These are phyloP conservation scores for Tremella mesenterica DNA, from an alignment of 768 basidiomycete genomes.

Conservation along the genomic window DNA sequence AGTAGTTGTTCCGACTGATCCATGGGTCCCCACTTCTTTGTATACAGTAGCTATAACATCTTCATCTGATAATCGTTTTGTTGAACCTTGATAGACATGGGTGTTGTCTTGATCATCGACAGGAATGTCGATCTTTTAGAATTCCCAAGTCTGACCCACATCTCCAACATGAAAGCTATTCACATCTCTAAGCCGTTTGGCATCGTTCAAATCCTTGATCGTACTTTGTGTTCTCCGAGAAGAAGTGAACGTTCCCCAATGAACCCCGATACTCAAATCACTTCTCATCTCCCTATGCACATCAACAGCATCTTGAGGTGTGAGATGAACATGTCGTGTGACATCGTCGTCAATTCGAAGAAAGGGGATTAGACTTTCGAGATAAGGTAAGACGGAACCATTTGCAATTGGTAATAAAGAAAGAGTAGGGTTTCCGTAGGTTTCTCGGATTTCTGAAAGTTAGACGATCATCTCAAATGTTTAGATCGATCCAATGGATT, in stretches of 20 bases:
- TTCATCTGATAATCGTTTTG: no score
- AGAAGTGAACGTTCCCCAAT: background rate
- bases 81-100: no score
- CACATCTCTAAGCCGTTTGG: background rate
- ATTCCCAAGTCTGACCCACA: no score
- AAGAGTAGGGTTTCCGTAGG: background rate
- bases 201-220: background rate
- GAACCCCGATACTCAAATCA: background rate
- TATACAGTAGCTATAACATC: no score
- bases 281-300: background rate
- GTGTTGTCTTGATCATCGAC: no score
- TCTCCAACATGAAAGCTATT: no score
- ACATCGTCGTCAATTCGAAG: background rate
- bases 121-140: no score
- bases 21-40: no score
- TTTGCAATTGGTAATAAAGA: background rate
- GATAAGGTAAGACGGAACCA: conserved; percentile 1
- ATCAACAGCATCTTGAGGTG: background rate
- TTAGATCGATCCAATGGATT: background rate
- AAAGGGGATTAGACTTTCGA: background rate
- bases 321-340: background rate
- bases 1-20: no score
- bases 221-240: background rate
- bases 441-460: background rate
- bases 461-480: background rate